Evolutionary conservation across 2,329 filamentous ascomycete genomes (phyloP).

Genomic region (Xylaria sp.): DNA sequence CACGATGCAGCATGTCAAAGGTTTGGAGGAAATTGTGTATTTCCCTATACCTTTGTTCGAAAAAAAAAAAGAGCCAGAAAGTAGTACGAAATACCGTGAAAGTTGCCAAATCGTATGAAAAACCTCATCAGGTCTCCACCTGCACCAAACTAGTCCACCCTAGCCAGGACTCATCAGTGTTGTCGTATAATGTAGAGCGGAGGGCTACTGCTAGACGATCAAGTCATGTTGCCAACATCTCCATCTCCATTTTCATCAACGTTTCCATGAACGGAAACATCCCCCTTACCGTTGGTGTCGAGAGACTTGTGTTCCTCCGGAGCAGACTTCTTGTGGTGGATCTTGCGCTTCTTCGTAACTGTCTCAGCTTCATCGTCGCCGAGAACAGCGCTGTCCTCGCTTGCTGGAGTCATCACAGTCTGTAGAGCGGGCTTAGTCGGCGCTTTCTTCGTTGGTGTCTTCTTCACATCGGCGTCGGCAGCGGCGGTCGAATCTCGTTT

Average conservation of each 20-base stretch:
- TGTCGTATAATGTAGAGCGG: neutral
- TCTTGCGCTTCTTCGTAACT: slow-evolving; percentile 23
- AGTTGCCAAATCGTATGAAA: neutral
- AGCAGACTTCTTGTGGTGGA: slow-evolving; percentile 9
- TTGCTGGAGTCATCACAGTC: neutral
- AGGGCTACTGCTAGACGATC: neutral
- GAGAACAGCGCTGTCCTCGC: slow-evolving; percentile 11
- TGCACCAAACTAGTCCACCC: neutral
- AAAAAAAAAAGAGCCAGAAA: neutral
- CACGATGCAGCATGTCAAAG: slow-evolving; percentile 8
- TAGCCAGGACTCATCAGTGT: neutral
- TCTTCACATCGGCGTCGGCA: neutral
- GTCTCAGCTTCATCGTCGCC: slow-evolving; percentile 8
- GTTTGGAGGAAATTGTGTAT: neutral
- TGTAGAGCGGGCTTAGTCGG: slow-evolving; percentile 1
- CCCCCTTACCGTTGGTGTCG: slow-evolving; percentile 1
- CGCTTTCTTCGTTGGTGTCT: slow-evolving; percentile 8
- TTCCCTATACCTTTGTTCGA: slow-evolving; percentile 9
- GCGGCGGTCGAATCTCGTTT: neutral
- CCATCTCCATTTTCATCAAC: slow-evolving; percentile 13
- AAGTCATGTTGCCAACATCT: slow-evolving; percentile 14
- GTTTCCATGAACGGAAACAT: slow-evolving; percentile 10
- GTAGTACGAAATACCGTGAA: neutral
- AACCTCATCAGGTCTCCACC: neutral
- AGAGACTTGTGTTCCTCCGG: neutral